Conservation (phyloP, 2,329 filamentous ascomycete species). For the Penicillium sp. region DNA sequence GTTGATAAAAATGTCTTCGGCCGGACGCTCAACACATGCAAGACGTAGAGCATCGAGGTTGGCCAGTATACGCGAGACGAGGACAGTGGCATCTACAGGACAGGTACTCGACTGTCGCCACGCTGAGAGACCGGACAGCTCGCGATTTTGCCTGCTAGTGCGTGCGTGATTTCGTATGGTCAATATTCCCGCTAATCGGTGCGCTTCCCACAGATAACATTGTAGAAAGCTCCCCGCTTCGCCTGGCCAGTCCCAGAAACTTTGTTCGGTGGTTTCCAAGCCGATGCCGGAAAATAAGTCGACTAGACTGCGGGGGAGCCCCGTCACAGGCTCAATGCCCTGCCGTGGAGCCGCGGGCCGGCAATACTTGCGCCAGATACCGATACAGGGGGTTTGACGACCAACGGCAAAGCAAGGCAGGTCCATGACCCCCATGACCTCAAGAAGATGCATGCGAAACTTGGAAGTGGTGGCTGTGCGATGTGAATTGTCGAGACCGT, state of each 20-base stretch:
- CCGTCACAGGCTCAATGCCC: constrained; percentile 28
- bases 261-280: constrained; percentile 23
- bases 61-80: constrained; percentile 25
- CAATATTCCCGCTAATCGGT: constrained; percentile 28
- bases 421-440: constrained; percentile 36
- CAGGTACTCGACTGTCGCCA: constrained; percentile 4
- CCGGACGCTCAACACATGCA: constrained; percentile 15
- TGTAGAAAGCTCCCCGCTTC: constrained; percentile 25
- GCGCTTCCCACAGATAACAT: constrained; percentile 31
- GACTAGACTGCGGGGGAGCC: constrained; percentile 27
- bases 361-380: constrained; percentile 30
- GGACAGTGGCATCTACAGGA: constrained; percentile 12
- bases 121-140: not conserved
- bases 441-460: constrained; percentile 27
- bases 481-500: constrained; percentile 7
- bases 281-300: constrained; percentile 28
- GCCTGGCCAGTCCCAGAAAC: constrained; percentile 32
- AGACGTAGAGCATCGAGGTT: constrained; percentile 27
- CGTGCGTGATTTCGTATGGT: constrained; percentile 15
- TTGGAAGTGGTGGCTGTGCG: not conserved
- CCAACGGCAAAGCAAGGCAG: constrained; percentile 27
- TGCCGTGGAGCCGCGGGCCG: constrained; percentile 7
- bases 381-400: constrained; percentile 22
- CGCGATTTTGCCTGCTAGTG: not conserved
- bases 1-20: constrained; percentile 16